Conservation (phyloP, 495 filamentous ascomycete species). For the Glonium stellatum region DNA sequence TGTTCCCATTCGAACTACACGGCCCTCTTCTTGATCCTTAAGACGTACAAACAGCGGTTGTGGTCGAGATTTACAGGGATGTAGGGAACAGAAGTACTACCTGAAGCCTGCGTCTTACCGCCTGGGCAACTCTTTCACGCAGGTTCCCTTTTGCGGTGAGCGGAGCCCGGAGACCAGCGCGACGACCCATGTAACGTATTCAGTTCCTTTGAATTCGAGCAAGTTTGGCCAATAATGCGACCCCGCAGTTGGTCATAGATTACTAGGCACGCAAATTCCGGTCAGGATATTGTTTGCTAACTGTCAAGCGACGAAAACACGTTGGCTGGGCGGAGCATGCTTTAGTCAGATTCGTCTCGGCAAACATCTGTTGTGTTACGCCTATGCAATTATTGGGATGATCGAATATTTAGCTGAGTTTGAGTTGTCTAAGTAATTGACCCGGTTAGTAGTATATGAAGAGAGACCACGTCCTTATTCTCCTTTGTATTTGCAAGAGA, state of each 20-base stretch:
- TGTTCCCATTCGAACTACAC: not conserved
- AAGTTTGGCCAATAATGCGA: not conserved
- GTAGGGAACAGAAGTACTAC: not conserved
- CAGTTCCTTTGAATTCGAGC: not conserved
- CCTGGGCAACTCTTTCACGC: not conserved
- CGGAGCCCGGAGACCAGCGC: not conserved
- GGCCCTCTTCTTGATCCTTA: not conserved
- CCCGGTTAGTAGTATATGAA: not conserved
- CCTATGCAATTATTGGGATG: not conserved
- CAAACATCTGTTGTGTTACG: not conserved
- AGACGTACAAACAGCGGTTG: not conserved
- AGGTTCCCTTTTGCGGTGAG: not conserved
- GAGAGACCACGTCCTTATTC: not conserved
- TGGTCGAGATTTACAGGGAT: not conserved
- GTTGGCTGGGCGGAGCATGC: not conserved
- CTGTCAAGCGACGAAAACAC: not conserved
- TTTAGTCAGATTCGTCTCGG: not conserved
- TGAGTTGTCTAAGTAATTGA: not conserved
- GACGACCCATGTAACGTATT: not conserved
- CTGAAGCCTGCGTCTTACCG: not conserved
- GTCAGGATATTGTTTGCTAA: not conserved
- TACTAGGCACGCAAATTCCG: not conserved
- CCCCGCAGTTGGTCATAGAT: not conserved
- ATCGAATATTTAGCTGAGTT: not conserved
- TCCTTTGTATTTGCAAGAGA: too few species aligned